Base-by-base conservation (phyloP, 768 basidiomycete genomes). In the Sarcodon sp. region DNA sequence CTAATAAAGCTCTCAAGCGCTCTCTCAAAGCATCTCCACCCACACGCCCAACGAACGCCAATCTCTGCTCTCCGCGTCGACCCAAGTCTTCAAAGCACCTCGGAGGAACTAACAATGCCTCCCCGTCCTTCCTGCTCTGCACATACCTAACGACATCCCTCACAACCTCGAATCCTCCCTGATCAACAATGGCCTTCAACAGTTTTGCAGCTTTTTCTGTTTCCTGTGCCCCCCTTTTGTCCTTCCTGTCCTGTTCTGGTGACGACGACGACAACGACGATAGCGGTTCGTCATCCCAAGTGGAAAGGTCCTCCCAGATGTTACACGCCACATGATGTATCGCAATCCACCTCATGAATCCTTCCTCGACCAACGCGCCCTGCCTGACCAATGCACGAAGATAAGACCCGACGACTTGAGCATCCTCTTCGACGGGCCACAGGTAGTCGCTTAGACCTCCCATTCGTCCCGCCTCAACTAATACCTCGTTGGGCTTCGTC, bases 281-380 rank as follows among this genome's bases (percentile, higher is more conserved):
- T 16, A 7, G 9, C 7, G 37, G 33, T 41, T 36, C 39, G 46
- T 11, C 55, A 59, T 33, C 21, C 15, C 2, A 8, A 27, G 15
- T 9, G 39, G 39, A 7, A 27, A 83, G 55, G 57, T 87, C 85
- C 3, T 66, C 70, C 88, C 88, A 90, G 27, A 90, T 75, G 54
- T 70, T 79, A 44, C 71, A 72, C 9, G 90, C 79, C 18, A 92
- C 61, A 57, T 93, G 90, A 57, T 92, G 88, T 11, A 89, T 55
- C 2, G 86, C 86, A 7, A 92, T 64, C 38, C 80, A 61, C 41
- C 75, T 67, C 50, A 85, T 54, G 56, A 91, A 84, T 0, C 75
- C 84, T 5, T 73, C 67, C 7, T 15, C 15, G 4, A 41, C 13
- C 1, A 73, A 53, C 15, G 59, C 55, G 10, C 60, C 56, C 0